Base-by-base conservation (phyloP, 257 asterid species). In the Haberlea rhodopensis region DNA sequence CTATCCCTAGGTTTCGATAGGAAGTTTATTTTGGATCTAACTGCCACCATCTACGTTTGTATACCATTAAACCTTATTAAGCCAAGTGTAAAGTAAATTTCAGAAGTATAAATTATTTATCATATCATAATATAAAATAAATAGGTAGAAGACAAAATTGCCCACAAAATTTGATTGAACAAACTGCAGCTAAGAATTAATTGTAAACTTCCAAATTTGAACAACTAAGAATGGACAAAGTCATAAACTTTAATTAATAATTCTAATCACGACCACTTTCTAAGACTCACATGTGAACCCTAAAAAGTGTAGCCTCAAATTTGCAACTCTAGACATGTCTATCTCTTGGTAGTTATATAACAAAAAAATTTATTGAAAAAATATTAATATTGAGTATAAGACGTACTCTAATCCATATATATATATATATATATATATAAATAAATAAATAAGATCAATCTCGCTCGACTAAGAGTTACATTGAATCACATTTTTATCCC, bases 51-150 rank as follows among this genome's bases (percentile, higher is more conserved):
- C n/a, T n/a, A n/a, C n/a, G n/a, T n/a, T 8, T 29, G 51, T 67
- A 31, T 62, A 58, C 22, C 34, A 62, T 37, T 63, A 56, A 70
- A 65, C 68, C 80, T 77, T 48, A 18, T 48, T 37, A 68, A 26
- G 73, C 66, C 81, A 68, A 63, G 71, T 64, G 69, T 63, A 53
- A 13, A 26, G n/a, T n/a, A 19, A 25, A 34, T 21, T 40, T 19
- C n/a, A 57, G 21, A 46, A 52, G 31, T 61, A 45, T 54, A 40
- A 57, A n/a, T n/a, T n/a, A n/a, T n/a, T n/a, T n/a, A n/a, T n/a
- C n/a, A n/a, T n/a, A n/a, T n/a, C n/a, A 69, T 65, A 55, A 60
- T 46, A 32, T 37, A 70, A 60, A 26, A 59, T 23, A 27, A 26
- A 34, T 3, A 7, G 10, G 28, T 37, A 57, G 5, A 55, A 22